Base-by-base conservation (phyloP, 805 yeast species). In the Candida pseudofarinosa region DNA sequence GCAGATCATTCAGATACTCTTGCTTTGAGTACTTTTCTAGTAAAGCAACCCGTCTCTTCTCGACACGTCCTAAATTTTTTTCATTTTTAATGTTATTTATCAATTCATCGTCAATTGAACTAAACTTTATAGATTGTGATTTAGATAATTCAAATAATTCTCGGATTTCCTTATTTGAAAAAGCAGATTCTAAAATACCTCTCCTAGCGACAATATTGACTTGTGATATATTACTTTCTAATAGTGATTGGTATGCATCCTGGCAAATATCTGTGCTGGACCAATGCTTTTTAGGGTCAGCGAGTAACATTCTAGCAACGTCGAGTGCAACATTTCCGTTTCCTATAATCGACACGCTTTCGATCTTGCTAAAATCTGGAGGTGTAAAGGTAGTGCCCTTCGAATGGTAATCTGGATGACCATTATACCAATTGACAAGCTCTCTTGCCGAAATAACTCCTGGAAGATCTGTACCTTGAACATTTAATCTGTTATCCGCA, bases 251-350 rank as follows among this genome's bases (percentile, higher is more conserved):
- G 7, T 83, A 60, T 0, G 97, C 95, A 28, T 65, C 60, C 2
- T 66, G 58, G 0, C 86, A 69, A 15, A 93, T 83, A 62, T 93
- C 99, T 0, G 97, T 91, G 0, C 63, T 51, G 1, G 66, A 45
- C 80, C 96, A 81, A 41, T 78, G 74, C 1, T 66, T 67, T 1
- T 70, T 62, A 0, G 83, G 77, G 36, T 65, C 68, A 3, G 83
- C 81, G 43, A 90, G 61, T 28, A 93, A 65, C 1, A 93, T 71
- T 41, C 99, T 69, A 1, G 96, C 88, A 3, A 93, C 80, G 59
- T 93, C 99, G 46, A 93, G 66, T 0, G 98, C 96, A 14, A 93
- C 99, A 58, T 93, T 93, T 37, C 99, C 99, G 61, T 90, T 91
- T 4, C 99, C 99, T n/a, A 93, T 76, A 26, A 93, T 83, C 0